These are phyloP conservation scores for Juglanconis sp. DNA, from an alignment of 2,329 filamentous ascomycete species.

Conservation along the genomic window DNA sequence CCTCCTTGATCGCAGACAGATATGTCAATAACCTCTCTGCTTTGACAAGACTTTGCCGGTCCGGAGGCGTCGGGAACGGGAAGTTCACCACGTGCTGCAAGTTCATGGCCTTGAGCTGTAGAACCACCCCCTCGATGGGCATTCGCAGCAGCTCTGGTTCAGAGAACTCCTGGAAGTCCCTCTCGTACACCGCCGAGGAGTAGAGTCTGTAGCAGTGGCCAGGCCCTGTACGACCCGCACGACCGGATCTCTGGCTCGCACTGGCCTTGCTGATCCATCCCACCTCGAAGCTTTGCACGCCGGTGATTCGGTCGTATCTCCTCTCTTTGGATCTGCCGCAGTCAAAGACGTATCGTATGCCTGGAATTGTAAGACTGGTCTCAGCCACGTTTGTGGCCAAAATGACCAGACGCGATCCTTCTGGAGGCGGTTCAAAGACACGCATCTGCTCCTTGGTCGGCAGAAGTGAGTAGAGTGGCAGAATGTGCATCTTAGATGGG, in stretches of 20 bases:
- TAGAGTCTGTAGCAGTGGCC: constrained; percentile 95
- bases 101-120: constrained; percentile 94
- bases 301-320: constrained; percentile 80
- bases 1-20: constrained; percentile 71
- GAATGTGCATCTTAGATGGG: constrained; percentile 73
- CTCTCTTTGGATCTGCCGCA: constrained; percentile 90
- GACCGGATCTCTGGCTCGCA: constrained; percentile 84
- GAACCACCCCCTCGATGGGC: constrained; percentile 86
- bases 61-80: constrained; percentile 89
- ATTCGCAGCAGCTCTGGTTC: constrained; percentile 87
- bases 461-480: constrained; percentile 92
- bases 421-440: constrained; percentile 82
- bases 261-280: constrained; percentile 98
- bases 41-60: constrained; percentile 69
- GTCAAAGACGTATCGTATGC: constrained; percentile 93
- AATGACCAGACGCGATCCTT: constrained; percentile 80
- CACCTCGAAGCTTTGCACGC: constrained; percentile 92
- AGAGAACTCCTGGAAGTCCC: constrained; percentile 81
- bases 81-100: constrained; percentile 89
- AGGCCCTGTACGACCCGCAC: constrained; percentile 90
- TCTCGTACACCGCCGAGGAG: constrained; percentile 89
- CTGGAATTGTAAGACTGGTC: constrained; percentile 94
- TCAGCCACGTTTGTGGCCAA: constrained; percentile 96
- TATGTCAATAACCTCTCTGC: constrained; percentile 86
- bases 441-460: constrained; percentile 86